Percentiles rank a stretch among this genome's conserved stretches.
phyloP scores from a whole-genome alignment of 2,329 filamentous ascomycete species.

The Diaporthe destruens region DNA sequence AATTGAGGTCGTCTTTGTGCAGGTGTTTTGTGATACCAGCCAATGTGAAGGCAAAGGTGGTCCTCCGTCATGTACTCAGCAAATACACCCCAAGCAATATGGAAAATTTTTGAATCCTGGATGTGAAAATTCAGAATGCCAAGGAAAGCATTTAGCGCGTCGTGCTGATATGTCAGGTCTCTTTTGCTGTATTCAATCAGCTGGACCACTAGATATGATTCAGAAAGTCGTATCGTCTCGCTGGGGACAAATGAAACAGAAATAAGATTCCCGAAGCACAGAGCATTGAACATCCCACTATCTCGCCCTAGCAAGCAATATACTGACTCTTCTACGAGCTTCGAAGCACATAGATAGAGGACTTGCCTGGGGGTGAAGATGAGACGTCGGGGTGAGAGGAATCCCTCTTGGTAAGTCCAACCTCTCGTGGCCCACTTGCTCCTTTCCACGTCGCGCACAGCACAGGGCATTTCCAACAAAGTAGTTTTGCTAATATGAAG shows the following conservation, averaged over 20 bases:
- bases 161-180: not conserved
- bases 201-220: too few species aligned
- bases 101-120: not conserved
- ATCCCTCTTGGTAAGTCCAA: not conserved
- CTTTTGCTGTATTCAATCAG: not conserved
- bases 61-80: not conserved
- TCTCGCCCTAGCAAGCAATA: not conserved
- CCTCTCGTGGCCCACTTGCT: not conserved
- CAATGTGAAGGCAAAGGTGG: not conserved
- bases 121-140: not conserved
- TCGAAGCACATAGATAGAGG: not conserved
- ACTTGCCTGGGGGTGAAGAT: not conserved
- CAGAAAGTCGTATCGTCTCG: too few species aligned
- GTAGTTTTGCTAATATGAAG: not conserved
- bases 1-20: not conserved
- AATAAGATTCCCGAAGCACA: too few species aligned
- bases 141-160: not conserved
- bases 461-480: not conserved
- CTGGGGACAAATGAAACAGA: too few species aligned
- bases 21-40: not conserved
- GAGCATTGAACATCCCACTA: too few species aligned
- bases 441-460: rapidly evolving
- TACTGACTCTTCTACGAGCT: not conserved
- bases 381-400: not conserved
- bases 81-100: not conserved